Conservation (phyloP, 2,329 filamentous ascomycete genomes). For the Chaetomiaceae sp. region DNA sequence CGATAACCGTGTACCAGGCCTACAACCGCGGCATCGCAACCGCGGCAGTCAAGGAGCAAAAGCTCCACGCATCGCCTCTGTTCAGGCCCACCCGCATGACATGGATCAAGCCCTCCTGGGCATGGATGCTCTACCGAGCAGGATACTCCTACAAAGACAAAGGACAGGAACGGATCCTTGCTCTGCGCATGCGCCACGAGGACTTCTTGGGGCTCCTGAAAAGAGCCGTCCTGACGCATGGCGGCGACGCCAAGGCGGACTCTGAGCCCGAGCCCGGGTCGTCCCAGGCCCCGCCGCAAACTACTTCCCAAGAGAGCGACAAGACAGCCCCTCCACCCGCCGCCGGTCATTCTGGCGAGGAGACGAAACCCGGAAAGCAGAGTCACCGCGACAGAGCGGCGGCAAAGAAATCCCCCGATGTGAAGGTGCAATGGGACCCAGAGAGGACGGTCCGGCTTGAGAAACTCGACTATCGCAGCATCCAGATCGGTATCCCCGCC, state of each 20-base stretch:
- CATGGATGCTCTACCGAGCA: slow-evolving; percentile 60
- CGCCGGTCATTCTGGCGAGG: too few relatives aligned
- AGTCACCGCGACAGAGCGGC: not conserved
- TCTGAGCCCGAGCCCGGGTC: too few relatives aligned
- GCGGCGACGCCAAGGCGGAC: not conserved
- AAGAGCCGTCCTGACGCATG: slow-evolving; percentile 31
- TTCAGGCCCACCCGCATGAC: slow-evolving; percentile 56
- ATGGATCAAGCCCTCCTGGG: slow-evolving; percentile 61
- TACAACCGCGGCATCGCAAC: slow-evolving; percentile 50
- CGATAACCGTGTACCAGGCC: slow-evolving; percentile 61
- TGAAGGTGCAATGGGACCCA: slow-evolving; percentile 62
- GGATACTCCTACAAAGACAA: slow-evolving; percentile 56
- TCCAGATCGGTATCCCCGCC: slow-evolving; percentile 56
- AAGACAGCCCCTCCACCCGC: too few relatives aligned
- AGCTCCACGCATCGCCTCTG: slow-evolving; percentile 46
- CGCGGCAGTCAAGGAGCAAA: slow-evolving; percentile 47
- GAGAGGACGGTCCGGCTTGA: slow-evolving; percentile 46
- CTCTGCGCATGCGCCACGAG: slow-evolving; percentile 48
- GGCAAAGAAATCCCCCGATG: slow-evolving; percentile 25
- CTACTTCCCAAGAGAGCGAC: too few relatives aligned
- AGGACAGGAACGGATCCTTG: slow-evolving; percentile 52
- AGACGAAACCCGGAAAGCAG: not conserved
- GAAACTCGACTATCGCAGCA: slow-evolving; percentile 47
- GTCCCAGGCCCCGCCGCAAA: too few relatives aligned
- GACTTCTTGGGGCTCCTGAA: slow-evolving; percentile 46